phyloP scores from a whole-genome alignment of 2,329 filamentous ascomycete species.

The Colletotrichum lentis region DNA sequence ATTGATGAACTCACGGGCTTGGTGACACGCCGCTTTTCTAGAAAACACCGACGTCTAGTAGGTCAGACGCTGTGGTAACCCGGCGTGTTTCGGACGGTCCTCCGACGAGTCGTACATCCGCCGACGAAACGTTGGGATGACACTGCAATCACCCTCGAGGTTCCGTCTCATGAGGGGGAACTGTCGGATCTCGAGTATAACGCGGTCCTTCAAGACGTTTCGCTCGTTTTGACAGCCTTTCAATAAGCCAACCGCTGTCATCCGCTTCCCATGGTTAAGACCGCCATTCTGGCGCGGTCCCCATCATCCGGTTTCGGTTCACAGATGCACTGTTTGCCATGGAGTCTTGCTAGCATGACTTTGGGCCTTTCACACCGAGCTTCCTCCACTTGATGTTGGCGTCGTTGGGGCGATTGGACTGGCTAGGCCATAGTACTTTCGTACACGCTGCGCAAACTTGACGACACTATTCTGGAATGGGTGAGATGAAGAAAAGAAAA shows the following conservation, averaged over 20 bases:
- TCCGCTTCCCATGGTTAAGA: neutral
- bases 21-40: neutral
- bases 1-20: neutral
- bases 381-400: neutral
- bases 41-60: slow-evolving; percentile 2
- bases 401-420: no score
- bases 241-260: slow-evolving; percentile 2
- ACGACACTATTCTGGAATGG: neutral
- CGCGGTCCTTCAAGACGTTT: neutral
- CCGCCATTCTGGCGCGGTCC: neutral
- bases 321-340: no score
- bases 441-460: no score
- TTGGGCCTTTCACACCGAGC: neutral
- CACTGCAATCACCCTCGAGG: neutral
- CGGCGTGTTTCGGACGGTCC: slow-evolving; percentile 13
- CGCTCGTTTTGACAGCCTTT: neutral
- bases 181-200: slow-evolving; percentile 13
- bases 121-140: slow-evolving; percentile 6
- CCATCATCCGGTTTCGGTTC: neutral
- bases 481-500: neutral
- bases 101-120: neutral
- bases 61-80: neutral
- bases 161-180: neutral
- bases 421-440: neutral
- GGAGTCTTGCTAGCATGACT: neutral